These are phyloP conservation scores for Epichloe uncinata DNA, from an alignment of 2,329 filamentous ascomycete genomes.

Conservation along the genomic window DNA sequence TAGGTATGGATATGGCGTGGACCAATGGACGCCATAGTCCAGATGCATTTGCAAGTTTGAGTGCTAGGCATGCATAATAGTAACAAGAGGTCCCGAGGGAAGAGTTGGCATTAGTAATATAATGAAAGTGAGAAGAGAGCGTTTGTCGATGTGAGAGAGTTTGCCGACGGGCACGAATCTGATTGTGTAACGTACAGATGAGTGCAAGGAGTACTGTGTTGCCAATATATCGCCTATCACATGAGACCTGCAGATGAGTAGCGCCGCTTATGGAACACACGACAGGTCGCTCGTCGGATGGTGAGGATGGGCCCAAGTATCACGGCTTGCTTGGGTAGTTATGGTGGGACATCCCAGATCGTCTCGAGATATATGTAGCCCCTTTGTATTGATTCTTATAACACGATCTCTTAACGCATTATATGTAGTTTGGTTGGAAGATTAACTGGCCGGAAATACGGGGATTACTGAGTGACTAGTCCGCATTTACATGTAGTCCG, in stretches of 20 bases:
- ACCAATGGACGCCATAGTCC: conserved; percentile 62
- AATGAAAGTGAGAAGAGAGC: background rate
- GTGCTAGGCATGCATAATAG: conserved; percentile 40
- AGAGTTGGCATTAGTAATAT: background rate
- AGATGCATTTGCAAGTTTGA: conserved; percentile 66
- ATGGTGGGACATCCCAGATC: no score
- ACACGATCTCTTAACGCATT: no score
- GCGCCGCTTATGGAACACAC: background rate
- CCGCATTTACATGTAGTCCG: no score
- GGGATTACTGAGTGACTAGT: no score
- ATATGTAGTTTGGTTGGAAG: no score
- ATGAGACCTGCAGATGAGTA: no score
- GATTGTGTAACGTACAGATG: no score
- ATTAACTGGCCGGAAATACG: no score
- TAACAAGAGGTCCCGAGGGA: background rate
- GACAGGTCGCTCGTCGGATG: background rate
- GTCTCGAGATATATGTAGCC: no score
- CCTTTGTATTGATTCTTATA: no score
- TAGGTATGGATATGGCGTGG: conserved; percentile 51
- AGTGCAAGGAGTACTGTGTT: background rate
- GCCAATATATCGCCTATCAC: background rate
- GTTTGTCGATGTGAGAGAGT: background rate
- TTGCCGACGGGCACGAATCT: background rate
- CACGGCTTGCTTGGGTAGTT: no score
- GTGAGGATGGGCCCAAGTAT: background rate